A percentile compares a stretch with the other conserved stretches of the same genome.
Conservation (phyloP, 225 moss, liverwort and hornwort genomes). For the Polytrichum commune region DNA sequence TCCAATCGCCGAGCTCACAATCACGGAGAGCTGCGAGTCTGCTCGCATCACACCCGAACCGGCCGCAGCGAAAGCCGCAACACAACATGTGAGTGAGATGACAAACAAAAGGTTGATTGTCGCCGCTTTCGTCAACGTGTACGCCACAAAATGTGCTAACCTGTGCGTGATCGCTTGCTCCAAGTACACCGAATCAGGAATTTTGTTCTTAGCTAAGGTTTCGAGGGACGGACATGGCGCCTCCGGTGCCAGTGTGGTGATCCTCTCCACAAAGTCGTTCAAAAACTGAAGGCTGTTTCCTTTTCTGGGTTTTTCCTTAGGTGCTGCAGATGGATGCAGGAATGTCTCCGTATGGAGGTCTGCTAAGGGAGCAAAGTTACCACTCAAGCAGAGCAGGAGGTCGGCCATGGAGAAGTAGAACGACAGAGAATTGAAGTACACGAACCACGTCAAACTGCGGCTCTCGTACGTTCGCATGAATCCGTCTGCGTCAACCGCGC, state of each 20-base stretch:
- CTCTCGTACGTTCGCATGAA: constrained; percentile 6
- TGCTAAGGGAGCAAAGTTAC: constrained; percentile 37
- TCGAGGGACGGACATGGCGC: constrained; percentile 6
- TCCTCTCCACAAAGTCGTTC: constrained; percentile 19
- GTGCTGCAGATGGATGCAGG: background rate
- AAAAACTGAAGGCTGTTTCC: constrained; percentile 11
- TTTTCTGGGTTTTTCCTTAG: background rate
- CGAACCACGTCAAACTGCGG: constrained; percentile 30
- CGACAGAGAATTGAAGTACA: constrained; percentile 59
- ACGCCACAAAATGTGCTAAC: constrained; percentile 51
- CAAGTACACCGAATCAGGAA: constrained; percentile 28
- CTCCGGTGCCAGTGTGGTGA: constrained; percentile 5
- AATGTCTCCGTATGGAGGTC: constrained; percentile 35
- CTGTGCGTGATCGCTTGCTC: constrained; percentile 50
- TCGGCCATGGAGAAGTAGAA: constrained; percentile 62
- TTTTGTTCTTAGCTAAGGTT: constrained; percentile 3
- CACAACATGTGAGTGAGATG: constrained; percentile 43
- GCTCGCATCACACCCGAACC: constrained; percentile 32
- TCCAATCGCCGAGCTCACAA: constrained; percentile 23
- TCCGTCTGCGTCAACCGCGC: constrained; percentile 8
- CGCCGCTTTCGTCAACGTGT: constrained; percentile 54
- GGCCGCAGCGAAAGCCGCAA: constrained; percentile 47
- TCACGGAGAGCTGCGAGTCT: constrained; percentile 10
- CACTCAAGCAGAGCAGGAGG: constrained; percentile 43
- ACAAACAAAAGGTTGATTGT: constrained; percentile 47